These are phyloP conservation scores for Lathyrus sativus DNA, from an alignment of 306 rosid genomes.

Conservation along the genomic window DNA sequence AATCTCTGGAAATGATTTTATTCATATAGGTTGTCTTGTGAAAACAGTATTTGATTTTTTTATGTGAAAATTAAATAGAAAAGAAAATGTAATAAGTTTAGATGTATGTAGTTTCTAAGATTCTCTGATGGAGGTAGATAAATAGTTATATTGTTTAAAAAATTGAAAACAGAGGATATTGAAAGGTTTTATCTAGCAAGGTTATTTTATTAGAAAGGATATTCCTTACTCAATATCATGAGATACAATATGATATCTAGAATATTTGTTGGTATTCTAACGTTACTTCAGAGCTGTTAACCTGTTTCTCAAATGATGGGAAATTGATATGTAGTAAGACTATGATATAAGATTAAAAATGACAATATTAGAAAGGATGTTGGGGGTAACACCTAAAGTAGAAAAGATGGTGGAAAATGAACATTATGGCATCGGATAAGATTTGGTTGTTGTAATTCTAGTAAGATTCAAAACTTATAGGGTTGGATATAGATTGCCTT, in stretches of 20 bases:
- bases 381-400: no score
- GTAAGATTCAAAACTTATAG: background rate
- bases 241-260: no score
- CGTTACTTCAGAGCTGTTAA: background rate
- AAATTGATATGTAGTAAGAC: background rate
- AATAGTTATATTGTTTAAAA: background rate
- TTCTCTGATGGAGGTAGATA: background rate
- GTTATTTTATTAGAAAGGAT: background rate
- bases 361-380: no score
- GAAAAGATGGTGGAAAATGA: no score
- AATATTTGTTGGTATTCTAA: background rate
- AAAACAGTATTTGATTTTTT: background rate
- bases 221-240: background rate
- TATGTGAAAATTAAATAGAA: background rate
- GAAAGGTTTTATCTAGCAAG: background rate
- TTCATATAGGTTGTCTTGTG: background rate
- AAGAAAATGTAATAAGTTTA: slow-evolving; percentile 3
- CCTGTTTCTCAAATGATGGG: slow-evolving; percentile 10
- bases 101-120: slow-evolving; percentile 14
- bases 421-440: no score
- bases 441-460: no score
- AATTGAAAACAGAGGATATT: background rate
- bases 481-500: background rate
- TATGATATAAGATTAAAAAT: no score
- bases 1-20: slow-evolving; percentile 15